phyloP scores from a whole-genome alignment of 805 yeast species.

The Metschnikowia similis region DNA sequence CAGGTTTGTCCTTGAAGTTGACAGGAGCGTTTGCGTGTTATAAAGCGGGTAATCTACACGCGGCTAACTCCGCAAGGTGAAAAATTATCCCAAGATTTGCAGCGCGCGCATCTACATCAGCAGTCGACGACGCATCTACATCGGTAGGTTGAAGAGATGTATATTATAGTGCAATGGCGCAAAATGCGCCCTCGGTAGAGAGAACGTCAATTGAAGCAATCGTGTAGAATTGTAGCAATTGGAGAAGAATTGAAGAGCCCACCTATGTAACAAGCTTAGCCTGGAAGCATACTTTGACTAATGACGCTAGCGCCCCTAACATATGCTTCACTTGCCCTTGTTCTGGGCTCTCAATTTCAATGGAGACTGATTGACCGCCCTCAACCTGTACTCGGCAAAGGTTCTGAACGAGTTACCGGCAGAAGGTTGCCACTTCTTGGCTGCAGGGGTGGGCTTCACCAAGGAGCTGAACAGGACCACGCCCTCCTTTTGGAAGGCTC shows the following conservation, averaged over 20 bases:
- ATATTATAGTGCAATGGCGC: not conserved
- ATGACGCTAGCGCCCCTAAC: not conserved
- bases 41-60: too few relatives aligned
- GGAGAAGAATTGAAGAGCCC: constrained; percentile 4
- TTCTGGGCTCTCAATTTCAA: constrained; percentile 24
- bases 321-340: constrained; percentile 3
- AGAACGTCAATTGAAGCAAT: not conserved
- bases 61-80: not conserved
- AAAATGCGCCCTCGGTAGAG: not conserved
- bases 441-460: constrained; percentile 18
- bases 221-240: not conserved
- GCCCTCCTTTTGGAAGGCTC: constrained; percentile 28
- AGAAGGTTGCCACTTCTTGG: constrained; percentile 35
- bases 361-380: constrained; percentile 39
- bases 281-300: not conserved
- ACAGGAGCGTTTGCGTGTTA: too few relatives aligned
- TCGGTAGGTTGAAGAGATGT: not conserved
- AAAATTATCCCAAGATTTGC: not conserved
- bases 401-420: constrained; percentile 38
- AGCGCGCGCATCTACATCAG: too few relatives aligned
- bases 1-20: too few relatives aligned
- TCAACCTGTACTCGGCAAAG: constrained; percentile 43
- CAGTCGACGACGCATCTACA: too few relatives aligned
- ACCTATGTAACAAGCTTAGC: not conserved
- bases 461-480: constrained; percentile 23